Base-by-base conservation (phyloP, 208 protist genomes). In the Leishmania braziliensis region DNA sequence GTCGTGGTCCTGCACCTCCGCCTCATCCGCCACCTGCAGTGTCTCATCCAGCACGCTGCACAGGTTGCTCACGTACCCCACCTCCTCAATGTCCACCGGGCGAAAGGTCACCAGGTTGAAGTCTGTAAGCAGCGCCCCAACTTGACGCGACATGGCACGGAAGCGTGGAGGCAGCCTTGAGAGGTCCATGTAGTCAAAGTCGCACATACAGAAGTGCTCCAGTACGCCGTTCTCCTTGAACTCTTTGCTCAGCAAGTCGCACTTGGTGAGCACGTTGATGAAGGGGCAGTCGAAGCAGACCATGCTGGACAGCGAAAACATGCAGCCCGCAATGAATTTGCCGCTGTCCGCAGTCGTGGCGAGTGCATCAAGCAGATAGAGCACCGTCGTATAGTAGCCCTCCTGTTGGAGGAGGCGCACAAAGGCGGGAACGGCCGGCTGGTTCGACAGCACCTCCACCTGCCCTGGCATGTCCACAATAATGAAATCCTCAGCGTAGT, bases 381-480 rank as follows among this genome's bases (percentile, higher is more conserved):
- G 84, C 80, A 97, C 94, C 29, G 89, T 90, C 5, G 93, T 91
- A 81, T 93, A 89, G 78, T 95, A 97, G 14, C 95, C 96, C 75
- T 95, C 85, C 3, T 90, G 88, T 68, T 91, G 95, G 62, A 96
- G 98, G 83, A 93, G 80, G 18, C 87, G 85, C 43, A 95, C 90
- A 83, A 98, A 95, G 1, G 90, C 86, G 50, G 95, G 93, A 8
- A 99, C 93, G 12, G 92, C 86, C 3, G 95, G 87, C 82, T 99
- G 84, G 84, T 99, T 99, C 60, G 98, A 99, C 80, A 99, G 99
- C 65, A 99, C 95, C 93, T 99, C 99, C 58, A 99, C 98, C 92
- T 99, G 99, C 50, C 99, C 99, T 0, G 99, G 99, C 91, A 98
- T 99, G 90, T 99, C 99, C 73, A 99, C 97, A 54, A 99, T 91